Percentiles rank a stretch among this genome's conserved stretches.
phyloP scores from a whole-genome alignment of 2,329 filamentous ascomycete genomes.

The Fusarium setosum region DNA sequence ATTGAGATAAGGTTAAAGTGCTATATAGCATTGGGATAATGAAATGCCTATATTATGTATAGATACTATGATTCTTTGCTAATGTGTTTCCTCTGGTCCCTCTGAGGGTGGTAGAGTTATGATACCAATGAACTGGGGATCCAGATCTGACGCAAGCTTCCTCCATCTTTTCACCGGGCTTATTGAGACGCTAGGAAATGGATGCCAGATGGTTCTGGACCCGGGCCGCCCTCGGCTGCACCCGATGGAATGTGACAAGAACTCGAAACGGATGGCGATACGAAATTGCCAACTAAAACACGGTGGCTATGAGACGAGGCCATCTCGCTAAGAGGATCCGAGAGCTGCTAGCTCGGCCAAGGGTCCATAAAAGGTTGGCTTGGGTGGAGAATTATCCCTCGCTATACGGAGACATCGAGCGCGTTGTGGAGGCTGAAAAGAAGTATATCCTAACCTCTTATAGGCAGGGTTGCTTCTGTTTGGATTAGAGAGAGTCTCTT shows the following conservation, averaged over 20 bases:
- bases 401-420: neutral
- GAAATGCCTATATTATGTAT: too few species aligned
- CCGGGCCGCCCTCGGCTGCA: neutral
- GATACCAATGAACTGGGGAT: too few species aligned
- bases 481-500: neutral
- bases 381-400: neutral
- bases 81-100: too few species aligned
- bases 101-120: too few species aligned
- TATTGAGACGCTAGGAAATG: neutral
- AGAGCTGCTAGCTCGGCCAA: neutral
- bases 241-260: neutral
- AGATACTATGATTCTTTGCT: too few species aligned
- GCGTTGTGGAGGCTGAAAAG: neutral
- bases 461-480: neutral
- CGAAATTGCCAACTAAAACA: constrained; percentile 1
- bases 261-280: neutral
- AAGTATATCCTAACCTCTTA: neutral
- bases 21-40: too few species aligned
- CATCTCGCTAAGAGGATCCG: neutral
- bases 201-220: neutral
- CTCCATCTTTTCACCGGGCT: neutral
- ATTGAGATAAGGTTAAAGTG: too few species aligned
- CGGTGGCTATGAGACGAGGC: neutral
- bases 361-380: neutral
- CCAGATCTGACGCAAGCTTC: neutral